These are phyloP conservation scores for Globisporangium abappressorium DNA, from an alignment of 352 stramenopile genomes.

Conservation along the genomic window DNA sequence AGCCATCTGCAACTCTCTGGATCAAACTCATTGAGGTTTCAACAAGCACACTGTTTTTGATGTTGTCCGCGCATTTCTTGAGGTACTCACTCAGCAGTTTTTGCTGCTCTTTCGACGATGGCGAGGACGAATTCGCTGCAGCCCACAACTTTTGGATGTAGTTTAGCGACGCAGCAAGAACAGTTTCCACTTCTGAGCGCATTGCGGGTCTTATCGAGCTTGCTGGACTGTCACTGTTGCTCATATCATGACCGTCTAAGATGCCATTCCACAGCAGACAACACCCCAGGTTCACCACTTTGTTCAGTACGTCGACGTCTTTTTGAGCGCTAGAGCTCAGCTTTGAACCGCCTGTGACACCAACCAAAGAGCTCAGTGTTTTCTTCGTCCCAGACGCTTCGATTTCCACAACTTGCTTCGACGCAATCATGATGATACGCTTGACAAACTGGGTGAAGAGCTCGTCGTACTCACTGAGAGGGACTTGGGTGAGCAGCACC, in stretches of 20 bases:
- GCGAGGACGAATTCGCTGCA: slow-evolving; percentile 34
- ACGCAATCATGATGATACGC: slow-evolving; percentile 66
- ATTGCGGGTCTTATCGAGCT: slow-evolving; percentile 29
- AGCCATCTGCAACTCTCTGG: slow-evolving; percentile 56
- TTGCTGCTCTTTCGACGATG: slow-evolving; percentile 67
- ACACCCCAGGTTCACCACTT: slow-evolving; percentile 67
- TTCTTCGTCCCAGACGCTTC: slow-evolving; percentile 70
- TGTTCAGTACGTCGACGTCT: slow-evolving; percentile 68
- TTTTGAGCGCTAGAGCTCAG: slow-evolving; percentile 50
- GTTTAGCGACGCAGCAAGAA: slow-evolving; percentile 72
- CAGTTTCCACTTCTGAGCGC: slow-evolving; percentile 47
- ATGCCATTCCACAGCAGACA: slow-evolving; percentile 82
- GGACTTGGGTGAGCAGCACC: slow-evolving; percentile 72
- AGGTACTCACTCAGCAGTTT: slow-evolving; percentile 73
- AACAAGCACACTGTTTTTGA: slow-evolving; percentile 47
- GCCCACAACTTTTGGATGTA: slow-evolving; percentile 66
- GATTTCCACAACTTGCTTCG: slow-evolving; percentile 67
- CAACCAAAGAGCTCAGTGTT: slow-evolving; percentile 62
- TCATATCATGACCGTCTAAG: slow-evolving; percentile 31
- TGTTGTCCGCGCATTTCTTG: slow-evolving; percentile 68
- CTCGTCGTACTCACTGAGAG: slow-evolving; percentile 69
- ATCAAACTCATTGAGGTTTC: slow-evolving; percentile 81
- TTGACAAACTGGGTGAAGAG: slow-evolving; percentile 77
- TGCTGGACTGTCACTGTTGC: slow-evolving; percentile 8
- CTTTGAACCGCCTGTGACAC: slow-evolving; percentile 48